Evolutionary conservation across 2,329 filamentous ascomycete species (phyloP).

Genomic region (Pleurostoma richardsiae): DNA sequence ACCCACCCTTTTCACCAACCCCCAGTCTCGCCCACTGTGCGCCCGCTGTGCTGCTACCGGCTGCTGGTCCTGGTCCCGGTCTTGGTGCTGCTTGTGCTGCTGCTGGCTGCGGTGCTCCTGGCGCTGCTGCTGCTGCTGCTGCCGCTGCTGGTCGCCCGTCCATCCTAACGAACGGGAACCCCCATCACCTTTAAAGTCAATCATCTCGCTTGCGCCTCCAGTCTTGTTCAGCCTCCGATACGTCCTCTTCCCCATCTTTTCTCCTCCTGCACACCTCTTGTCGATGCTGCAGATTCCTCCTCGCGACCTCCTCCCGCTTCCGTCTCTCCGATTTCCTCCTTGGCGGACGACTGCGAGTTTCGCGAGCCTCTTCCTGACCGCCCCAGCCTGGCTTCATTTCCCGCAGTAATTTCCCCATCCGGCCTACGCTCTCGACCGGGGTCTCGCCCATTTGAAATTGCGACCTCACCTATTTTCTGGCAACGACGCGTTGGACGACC

Average conservation of each 20-base stretch:
- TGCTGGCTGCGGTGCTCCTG: neutral
- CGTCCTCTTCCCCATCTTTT: conserved; percentile 22
- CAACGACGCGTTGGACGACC: neutral
- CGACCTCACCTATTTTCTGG: neutral
- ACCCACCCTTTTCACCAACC: conserved; percentile 2
- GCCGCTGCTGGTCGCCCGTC: neutral
- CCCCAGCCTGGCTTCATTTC: no score
- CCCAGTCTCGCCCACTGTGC: neutral
- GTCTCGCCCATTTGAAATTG: neutral
- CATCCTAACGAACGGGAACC: conserved; percentile 1
- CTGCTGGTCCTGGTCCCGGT: neutral
- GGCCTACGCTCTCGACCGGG: neutral
- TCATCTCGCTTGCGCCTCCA: conserved; percentile 46
- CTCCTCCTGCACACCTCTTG: neutral
- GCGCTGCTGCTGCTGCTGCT: neutral
- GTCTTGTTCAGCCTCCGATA: conserved; percentile 40
- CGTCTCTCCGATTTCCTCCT: conserved; percentile 3
- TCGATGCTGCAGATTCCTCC: neutral
- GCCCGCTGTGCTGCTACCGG: neutral
- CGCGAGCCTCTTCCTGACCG: no score
- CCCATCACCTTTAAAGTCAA: conserved; percentile 38
- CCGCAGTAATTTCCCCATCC: no score
- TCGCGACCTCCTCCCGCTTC: conserved; percentile 5
- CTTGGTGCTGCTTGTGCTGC: neutral
- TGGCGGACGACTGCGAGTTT: neutral